Evolutionary conservation across 2,329 filamentous ascomycete species (phyloP).

Genomic region (Rugonectria rugulosa): DNA sequence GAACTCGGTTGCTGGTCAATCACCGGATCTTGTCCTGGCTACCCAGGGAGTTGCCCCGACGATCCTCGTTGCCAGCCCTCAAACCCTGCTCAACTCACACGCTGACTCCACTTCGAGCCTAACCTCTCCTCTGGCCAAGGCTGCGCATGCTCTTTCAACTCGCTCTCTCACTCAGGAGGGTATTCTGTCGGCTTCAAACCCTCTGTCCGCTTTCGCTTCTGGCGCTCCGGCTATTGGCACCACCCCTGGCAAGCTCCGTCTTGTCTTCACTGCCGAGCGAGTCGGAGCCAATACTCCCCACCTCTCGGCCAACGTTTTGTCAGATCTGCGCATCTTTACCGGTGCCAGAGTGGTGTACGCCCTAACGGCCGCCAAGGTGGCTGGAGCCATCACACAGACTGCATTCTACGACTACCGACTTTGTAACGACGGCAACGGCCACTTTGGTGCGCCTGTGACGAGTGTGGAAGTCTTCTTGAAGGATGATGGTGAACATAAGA

Average conservation of each 20-base stretch:
- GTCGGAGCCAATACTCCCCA: constrained; percentile 67
- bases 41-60: constrained; percentile 81
- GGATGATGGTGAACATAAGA: constrained; percentile 67
- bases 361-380: constrained; percentile 81
- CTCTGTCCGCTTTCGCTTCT: constrained; percentile 60
- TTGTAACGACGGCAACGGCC: constrained; percentile 51
- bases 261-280: constrained; percentile 81
- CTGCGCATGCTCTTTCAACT: constrained; percentile 76
- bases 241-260: constrained; percentile 76
- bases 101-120: constrained; percentile 65
- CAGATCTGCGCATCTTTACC: constrained; percentile 83
- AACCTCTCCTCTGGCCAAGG: constrained; percentile 68
- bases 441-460: constrained; percentile 85
- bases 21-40: constrained; percentile 75
- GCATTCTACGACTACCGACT: constrained; percentile 86
- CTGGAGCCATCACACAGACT: constrained; percentile 87
- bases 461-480: constrained; percentile 80
- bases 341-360: constrained; percentile 85
- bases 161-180: constrained; percentile 74
- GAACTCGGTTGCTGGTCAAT: constrained; percentile 82
- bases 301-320: constrained; percentile 74
- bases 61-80: constrained; percentile 79
- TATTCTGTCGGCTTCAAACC: constrained; percentile 68
- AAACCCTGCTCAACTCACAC: constrained; percentile 75
- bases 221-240: constrained; percentile 67